phyloP scores from a whole-genome alignment of 768 basidiomycete genomes.

The Coprinopsis marcescibilis region DNA sequence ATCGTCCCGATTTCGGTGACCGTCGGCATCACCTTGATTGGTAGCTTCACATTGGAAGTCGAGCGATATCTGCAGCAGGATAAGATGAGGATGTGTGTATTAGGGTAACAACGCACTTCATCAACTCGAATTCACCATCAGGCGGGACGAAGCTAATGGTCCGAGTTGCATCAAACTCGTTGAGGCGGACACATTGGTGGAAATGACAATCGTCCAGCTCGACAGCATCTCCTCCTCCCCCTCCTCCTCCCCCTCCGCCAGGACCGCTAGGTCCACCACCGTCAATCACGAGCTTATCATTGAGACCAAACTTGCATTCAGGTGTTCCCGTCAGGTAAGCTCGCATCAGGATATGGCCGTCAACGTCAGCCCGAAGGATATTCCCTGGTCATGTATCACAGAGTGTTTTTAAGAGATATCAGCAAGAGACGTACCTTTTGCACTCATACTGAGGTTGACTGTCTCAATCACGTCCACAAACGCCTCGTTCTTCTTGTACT shows the following conservation, averaged over 20 bases:
- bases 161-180: conserved; percentile 89
- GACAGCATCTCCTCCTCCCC: conserved; percentile 70
- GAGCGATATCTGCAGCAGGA: conserved; percentile 75
- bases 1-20: conserved; percentile 91
- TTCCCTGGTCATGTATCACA: conserved; percentile 54
- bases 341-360: conserved; percentile 97
- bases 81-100: neutral
- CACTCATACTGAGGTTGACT: conserved; percentile 95
- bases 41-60: conserved; percentile 93
- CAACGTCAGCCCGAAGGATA: conserved; percentile 91
- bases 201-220: conserved; percentile 98
- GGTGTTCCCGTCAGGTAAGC: conserved; percentile 96
- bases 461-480: conserved; percentile 99
- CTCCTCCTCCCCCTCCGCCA: conserved; percentile 59
- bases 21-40: conserved; percentile 82
- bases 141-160: conserved; percentile 98
- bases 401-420: neutral
- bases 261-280: too few species aligned
- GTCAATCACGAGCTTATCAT: conserved; percentile 97
- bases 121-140: conserved; percentile 97
- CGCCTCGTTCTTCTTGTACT: conserved; percentile 99
- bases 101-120: conserved; percentile 56
- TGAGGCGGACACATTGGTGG: conserved; percentile 94
- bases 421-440: conserved; percentile 61
- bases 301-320: conserved; percentile 98